These are phyloP conservation scores for Puya raimondii DNA, from an alignment of 176 grass and related monocot genomes.

Conservation along the genomic window DNA sequence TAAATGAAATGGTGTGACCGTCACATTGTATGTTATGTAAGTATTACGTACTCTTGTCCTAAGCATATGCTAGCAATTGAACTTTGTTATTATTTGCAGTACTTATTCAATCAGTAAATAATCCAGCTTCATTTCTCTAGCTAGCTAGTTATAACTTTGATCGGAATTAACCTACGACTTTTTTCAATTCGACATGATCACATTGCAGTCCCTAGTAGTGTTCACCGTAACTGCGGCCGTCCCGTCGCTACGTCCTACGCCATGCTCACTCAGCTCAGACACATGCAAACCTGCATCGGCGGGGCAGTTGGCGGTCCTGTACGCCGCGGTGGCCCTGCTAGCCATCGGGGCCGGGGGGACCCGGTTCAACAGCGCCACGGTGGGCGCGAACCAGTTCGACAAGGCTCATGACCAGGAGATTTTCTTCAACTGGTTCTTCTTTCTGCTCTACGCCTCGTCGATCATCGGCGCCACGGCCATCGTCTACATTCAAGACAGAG, in stretches of 20 bases:
- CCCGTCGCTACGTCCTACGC: not conserved
- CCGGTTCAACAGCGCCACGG: not conserved
- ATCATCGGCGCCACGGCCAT: not conserved
- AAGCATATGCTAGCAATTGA: no score
- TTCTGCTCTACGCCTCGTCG: not conserved
- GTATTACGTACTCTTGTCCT: no score
- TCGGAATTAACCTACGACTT: no score
- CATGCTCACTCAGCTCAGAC: not conserved
- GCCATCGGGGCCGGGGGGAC: slow-evolving; percentile 1
- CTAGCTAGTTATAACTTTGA: no score
- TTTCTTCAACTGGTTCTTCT: slow-evolving; percentile 24
- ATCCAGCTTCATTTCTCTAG: no score
- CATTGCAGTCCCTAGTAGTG: not conserved
- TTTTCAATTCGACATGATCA: no score
- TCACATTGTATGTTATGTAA: no score
- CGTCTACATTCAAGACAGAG: slow-evolving; percentile 9
- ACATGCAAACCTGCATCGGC: not conserved
- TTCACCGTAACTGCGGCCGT: not conserved
- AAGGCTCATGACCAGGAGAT: not conserved
- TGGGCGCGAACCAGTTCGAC: slow-evolving; percentile 11
- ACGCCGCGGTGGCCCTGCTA: not conserved
- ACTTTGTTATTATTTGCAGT: no score
- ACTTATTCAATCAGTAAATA: no score
- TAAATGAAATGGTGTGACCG: no score
- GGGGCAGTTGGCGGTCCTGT: slow-evolving; percentile 1